Conservation (phyloP, 1,284 basidiomycete species). For the Earliella scabrosa region DNA sequence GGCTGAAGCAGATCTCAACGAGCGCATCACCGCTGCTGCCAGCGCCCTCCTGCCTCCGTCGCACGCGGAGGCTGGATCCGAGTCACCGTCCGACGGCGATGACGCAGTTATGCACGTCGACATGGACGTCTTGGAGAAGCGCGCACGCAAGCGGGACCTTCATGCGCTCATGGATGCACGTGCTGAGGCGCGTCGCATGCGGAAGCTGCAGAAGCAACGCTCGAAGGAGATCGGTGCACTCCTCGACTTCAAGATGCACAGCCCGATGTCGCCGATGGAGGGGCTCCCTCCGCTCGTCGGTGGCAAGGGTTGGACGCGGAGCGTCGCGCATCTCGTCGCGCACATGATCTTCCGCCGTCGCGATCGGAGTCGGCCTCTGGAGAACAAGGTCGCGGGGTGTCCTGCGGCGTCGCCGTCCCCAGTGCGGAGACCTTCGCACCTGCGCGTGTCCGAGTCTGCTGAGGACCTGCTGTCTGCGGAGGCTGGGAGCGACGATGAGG, state of each 20-base stretch:
- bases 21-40: slow-evolving; percentile 30
- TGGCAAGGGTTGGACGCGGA: slow-evolving; percentile 37
- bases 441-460: slow-evolving; percentile 27
- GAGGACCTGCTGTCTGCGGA: slow-evolving; percentile 21
- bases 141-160: slow-evolving; percentile 34
- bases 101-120: slow-evolving; percentile 6
- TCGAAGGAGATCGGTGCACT: slow-evolving; percentile 55
- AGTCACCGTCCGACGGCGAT: neutral
- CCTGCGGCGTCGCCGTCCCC: slow-evolving; percentile 16
- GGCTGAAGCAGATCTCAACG: slow-evolving; percentile 39
- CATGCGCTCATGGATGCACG: slow-evolving; percentile 45
- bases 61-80: neutral
- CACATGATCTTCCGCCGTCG: slow-evolving; percentile 57
- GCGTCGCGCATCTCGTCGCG: slow-evolving; percentile 55
- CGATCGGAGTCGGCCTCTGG: slow-evolving; percentile 43
- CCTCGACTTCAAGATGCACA: slow-evolving; percentile 50
- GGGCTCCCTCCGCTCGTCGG: slow-evolving; percentile 16
- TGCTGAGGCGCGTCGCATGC: slow-evolving; percentile 46
- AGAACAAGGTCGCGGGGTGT: slow-evolving; percentile 27
- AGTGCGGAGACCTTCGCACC: slow-evolving; percentile 27
- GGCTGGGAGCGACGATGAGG: neutral
- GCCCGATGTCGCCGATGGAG: slow-evolving; percentile 22
- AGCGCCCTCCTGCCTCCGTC: slow-evolving; percentile 29
- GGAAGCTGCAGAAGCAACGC: slow-evolving; percentile 55
- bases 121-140: slow-evolving; percentile 28